Evolutionary conservation across 345 rosid genomes (phyloP).

Genomic region (Durio zibethinus): DNA sequence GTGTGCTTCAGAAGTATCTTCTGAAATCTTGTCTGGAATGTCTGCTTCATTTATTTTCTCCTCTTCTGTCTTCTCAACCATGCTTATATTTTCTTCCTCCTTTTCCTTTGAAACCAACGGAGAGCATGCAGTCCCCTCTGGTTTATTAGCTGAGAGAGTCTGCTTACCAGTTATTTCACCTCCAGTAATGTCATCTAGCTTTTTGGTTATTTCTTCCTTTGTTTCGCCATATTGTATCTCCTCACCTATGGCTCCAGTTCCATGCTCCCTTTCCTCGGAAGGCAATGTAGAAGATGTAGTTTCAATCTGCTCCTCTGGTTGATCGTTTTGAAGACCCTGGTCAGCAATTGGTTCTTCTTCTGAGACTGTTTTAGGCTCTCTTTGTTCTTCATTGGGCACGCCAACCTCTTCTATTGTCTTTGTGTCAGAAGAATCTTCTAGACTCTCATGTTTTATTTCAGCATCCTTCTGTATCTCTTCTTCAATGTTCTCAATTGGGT

Average conservation of each 20-base stretch:
- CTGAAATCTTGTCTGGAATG: neutral
- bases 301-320: slow-evolving; percentile 26
- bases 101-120: neutral
- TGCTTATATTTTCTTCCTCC: neutral
- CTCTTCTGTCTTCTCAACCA: neutral
- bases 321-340: slow-evolving; percentile 20
- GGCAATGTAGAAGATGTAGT: slow-evolving; percentile 25
- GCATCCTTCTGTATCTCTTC: slow-evolving; percentile 17
- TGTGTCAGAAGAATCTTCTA: slow-evolving; percentile 8
- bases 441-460: slow-evolving; percentile 1
- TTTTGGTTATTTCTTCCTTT: slow-evolving; percentile 13
- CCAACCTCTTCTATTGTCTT: neutral
- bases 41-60: neutral
- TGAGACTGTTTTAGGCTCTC: neutral
- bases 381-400: too few relatives aligned
- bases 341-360: slow-evolving; percentile 17
- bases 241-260: slow-evolving; percentile 17
- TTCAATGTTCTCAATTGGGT: neutral
- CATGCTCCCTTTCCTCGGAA: slow-evolving; percentile 22
- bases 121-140: slow-evolving; percentile 23
- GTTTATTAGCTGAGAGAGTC: slow-evolving; percentile 22
- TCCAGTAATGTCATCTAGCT: slow-evolving; percentile 16
- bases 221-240: slow-evolving; percentile 16
- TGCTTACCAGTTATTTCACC: slow-evolving; percentile 18
- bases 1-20: slow-evolving; percentile 5